phyloP scores from a whole-genome alignment of 2,329 filamentous ascomycete genomes.

The Lecanicillium sp. region DNA sequence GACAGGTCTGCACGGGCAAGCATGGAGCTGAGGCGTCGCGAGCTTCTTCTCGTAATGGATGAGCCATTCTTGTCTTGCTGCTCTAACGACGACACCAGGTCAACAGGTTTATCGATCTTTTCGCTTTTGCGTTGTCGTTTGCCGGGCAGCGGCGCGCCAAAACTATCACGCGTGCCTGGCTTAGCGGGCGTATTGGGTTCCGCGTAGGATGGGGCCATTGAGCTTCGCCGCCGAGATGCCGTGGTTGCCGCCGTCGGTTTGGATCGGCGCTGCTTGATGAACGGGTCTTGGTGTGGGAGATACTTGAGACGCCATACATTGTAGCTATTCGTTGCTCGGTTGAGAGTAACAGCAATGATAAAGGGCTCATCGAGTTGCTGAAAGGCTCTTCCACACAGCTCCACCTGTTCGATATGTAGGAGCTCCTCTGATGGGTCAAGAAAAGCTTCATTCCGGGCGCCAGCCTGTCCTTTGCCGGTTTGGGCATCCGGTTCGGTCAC shows the following conservation, averaged over 20 bases:
- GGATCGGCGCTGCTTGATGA: conserved; percentile 40
- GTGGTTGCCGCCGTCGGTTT: conserved; percentile 43
- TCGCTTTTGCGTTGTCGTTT: conserved; percentile 50
- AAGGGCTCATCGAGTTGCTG: conserved; percentile 44
- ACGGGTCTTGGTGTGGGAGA: conserved; percentile 58
- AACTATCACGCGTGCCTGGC: conserved; percentile 67
- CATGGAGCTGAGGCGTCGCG: conserved; percentile 83
- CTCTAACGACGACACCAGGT: conserved; percentile 66
- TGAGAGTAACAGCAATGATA: conserved; percentile 73
- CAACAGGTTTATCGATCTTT: conserved; percentile 45
- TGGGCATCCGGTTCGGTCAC: conserved; percentile 52
- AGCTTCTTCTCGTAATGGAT: conserved; percentile 52
- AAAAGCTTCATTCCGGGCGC: conserved; percentile 42
- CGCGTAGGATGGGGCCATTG: conserved; percentile 63
- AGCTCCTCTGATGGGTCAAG: conserved; percentile 76
- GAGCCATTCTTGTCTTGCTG: conserved; percentile 52
- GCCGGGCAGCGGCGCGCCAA: conserved; percentile 53
- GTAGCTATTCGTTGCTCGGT: conserved; percentile 68
- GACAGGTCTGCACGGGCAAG: conserved; percentile 82
- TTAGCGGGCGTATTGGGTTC: conserved; percentile 73
- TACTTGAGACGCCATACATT: conserved; percentile 83
- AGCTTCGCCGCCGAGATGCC: conserved; percentile 50
- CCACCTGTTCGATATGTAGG: conserved; percentile 68
- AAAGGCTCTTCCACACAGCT: conserved; percentile 43
- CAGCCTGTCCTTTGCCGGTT: conserved; percentile 23